These are phyloP conservation scores for Globisporangium rhizosaccharum DNA, from an alignment of 352 stramenopile species.

Conservation along the genomic window DNA sequence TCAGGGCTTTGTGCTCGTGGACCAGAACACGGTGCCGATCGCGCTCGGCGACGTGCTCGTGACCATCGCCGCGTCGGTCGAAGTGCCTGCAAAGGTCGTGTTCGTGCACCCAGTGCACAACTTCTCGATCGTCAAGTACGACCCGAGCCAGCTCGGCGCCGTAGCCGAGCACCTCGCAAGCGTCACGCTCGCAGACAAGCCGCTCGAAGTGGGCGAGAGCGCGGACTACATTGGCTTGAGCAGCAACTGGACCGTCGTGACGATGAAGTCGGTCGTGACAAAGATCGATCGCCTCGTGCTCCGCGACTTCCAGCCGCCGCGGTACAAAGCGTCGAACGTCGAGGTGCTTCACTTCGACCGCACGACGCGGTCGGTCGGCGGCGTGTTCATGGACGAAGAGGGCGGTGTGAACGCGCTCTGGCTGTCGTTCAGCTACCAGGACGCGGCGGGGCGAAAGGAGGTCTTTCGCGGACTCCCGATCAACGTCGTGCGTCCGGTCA, in stretches of 20 bases:
- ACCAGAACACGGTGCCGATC: slow-evolving; percentile 90
- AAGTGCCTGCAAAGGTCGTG: slow-evolving; percentile 81
- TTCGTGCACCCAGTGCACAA: slow-evolving; percentile 93
- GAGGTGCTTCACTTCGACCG: slow-evolving; percentile 87
- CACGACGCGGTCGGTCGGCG: slow-evolving; percentile 82
- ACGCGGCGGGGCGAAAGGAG: slow-evolving; percentile 69
- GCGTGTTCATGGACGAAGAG: slow-evolving; percentile 76
- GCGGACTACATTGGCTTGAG: slow-evolving; percentile 81
- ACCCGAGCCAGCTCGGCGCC: slow-evolving; percentile 61
- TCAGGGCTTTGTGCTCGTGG: slow-evolving; percentile 86
- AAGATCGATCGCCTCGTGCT: slow-evolving; percentile 81
- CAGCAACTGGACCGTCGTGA: slow-evolving; percentile 84
- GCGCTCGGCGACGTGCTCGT: slow-evolving; percentile 83
- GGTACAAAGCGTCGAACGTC: slow-evolving; percentile 81
- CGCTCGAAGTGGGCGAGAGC: slow-evolving; percentile 67
- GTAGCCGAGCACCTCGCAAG: slow-evolving; percentile 60
- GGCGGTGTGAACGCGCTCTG: slow-evolving; percentile 75
- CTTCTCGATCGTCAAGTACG: slow-evolving; percentile 87
- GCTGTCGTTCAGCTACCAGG: slow-evolving; percentile 86
- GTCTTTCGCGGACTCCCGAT: slow-evolving; percentile 77
- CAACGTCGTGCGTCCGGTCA: slow-evolving; percentile 59
- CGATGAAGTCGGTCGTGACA: slow-evolving; percentile 81
- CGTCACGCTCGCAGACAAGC: slow-evolving; percentile 51
- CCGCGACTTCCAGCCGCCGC: slow-evolving; percentile 79
- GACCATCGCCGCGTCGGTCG: slow-evolving; percentile 84